Base-by-base conservation (phyloP, 352 stramenopile species). In the Globisporangium paddicum region DNA sequence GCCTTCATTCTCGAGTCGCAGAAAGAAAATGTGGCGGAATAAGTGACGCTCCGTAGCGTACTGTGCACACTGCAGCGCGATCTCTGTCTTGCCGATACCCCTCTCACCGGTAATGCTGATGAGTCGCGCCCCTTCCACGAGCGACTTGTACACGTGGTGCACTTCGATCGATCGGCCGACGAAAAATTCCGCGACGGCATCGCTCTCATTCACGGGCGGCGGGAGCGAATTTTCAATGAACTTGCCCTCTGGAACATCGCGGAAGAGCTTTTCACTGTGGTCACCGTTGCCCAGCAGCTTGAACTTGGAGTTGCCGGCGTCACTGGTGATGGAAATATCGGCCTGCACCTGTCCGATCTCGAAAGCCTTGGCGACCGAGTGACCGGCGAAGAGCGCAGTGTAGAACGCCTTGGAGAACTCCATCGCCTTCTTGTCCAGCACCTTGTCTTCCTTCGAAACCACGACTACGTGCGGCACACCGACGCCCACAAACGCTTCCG, bases 381-480 rank as follows among this genome's bases (percentile, higher is more conserved):
- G 82, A 0, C 84, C 81, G 0, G 79, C 81, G 32, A 95, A 89
- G 14, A 96, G 60, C 23, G 82, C 84, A n/a, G 83, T 89, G 68
- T 96, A 96, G 64, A 96, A 96, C n/a, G 79, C 80, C 45, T 86
- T 90, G 60, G 78, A 86, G 59, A 96, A 96, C 64, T 89, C 79
- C 77, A 93, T 90, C 8, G 86, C 86, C 58, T 91, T 93, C 65
- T 89, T 81, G 55, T 96, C 87, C 26, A 93, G 69, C 44, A 96
- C 79, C 49, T 95, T 92, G 57, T 87, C 77, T 57, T 90, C 77
- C 42, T 84, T 87, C 13, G 84, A 88, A 1, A 97, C 89, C 35
- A 95, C 89, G 13, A 97, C 82, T 2, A 97, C 90, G 47, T 97
- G 90, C 2, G 86, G 86, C 32, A 97, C 87, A 7, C 90, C 90